Conservation (phyloP, 2,329 filamentous ascomycete genomes). For the Cryphonectria japonica region DNA sequence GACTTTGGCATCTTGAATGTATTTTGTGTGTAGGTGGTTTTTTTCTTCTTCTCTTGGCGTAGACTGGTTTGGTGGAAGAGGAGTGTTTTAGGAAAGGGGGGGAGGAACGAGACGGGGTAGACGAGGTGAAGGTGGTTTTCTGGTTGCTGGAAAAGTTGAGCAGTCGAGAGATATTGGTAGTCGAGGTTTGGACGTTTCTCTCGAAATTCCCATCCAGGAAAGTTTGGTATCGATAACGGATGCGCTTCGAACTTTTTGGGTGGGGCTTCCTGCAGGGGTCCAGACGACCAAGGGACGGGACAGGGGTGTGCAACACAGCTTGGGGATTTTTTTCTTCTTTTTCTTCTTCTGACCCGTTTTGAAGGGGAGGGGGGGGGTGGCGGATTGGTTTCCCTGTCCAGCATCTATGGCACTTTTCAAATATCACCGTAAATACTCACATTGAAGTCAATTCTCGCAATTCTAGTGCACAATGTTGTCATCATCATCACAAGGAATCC, state of each 20-base stretch:
- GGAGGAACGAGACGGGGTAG: neutral
- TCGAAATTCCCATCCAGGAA: conserved; percentile 19
- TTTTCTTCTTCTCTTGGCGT: neutral
- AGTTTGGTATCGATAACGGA: conserved; percentile 21
- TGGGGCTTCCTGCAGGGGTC: neutral
- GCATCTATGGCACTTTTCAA: too few species aligned
- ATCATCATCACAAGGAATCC: neutral
- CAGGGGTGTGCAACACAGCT: neutral
- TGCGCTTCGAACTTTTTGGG: conserved; percentile 17
- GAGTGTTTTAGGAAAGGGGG: neutral
- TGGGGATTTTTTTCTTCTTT: too few species aligned
- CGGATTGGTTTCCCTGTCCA: neutral
- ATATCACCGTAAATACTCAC: neutral
- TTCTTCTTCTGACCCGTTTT: too few species aligned
- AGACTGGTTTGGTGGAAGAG: neutral
- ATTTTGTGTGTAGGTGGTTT: conserved; percentile 21
- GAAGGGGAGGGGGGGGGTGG: neutral
- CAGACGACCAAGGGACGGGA: neutral
- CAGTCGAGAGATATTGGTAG: neutral
- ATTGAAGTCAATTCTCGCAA: neutral
- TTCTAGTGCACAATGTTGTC: neutral
- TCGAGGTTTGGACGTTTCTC: neutral
- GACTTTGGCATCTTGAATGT: conserved; percentile 83
- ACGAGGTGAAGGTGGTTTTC: neutral
- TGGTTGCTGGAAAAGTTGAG: neutral